Percentiles rank a stretch among this genome's conserved stretches.
Conservation (phyloP, 768 basidiomycete species). For the Termitomyces sp. region DNA sequence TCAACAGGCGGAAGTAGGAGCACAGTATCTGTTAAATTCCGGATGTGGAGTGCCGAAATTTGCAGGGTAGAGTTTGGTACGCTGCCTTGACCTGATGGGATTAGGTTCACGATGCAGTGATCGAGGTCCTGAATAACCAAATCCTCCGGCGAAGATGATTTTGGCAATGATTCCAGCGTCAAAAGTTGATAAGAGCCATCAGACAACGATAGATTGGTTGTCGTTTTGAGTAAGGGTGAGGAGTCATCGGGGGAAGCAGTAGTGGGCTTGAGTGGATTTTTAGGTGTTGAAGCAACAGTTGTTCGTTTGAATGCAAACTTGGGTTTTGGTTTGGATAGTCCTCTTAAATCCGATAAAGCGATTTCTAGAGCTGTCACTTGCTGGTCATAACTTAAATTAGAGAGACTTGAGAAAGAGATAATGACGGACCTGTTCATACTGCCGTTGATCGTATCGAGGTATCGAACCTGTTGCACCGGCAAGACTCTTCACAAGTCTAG, state of each 20-base stretch:
- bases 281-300: constrained; percentile 12
- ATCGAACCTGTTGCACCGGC: constrained; percentile 62
- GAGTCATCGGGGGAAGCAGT: background rate
- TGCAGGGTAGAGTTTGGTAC: constrained; percentile 15
- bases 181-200: constrained; percentile 45
- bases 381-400: constrained; percentile 33
- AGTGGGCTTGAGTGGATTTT: background rate
- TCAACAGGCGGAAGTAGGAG: constrained; percentile 61
- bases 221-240: background rate
- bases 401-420: background rate
- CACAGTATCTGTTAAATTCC: constrained; percentile 55
- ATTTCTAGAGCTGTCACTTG: constrained; percentile 64
- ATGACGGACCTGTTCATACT: constrained; percentile 58
- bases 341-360: constrained; percentile 47
- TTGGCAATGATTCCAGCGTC: constrained; percentile 36
- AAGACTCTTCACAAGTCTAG: constrained; percentile 59
- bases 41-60: constrained; percentile 61
- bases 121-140: constrained; percentile 66
- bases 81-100: constrained; percentile 22
- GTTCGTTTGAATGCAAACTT: constrained; percentile 68
- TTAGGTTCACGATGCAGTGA: constrained; percentile 69
- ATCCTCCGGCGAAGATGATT: constrained; percentile 38
- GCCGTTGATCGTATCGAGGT: constrained; percentile 72
- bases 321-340: constrained; percentile 41
- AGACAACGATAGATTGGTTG: constrained; percentile 40